phyloP scores from a whole-genome alignment of 1,284 basidiomycete species.

The Earliella scabrosa region DNA sequence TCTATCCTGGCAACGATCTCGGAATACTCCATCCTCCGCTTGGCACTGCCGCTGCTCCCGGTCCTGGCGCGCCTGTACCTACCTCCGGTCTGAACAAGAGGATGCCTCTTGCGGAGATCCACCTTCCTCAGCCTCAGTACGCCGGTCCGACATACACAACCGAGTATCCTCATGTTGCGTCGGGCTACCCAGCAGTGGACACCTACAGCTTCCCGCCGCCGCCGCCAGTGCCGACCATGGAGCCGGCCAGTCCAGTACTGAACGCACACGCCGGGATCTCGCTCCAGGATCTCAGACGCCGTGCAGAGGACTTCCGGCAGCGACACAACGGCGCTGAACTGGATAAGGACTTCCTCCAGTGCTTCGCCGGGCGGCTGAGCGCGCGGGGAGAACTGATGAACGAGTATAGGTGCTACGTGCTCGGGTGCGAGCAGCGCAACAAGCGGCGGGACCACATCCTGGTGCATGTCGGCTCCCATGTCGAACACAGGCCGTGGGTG shows the following conservation, averaged over 20 bases:
- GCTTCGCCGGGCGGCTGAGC: slow-evolving; percentile 67
- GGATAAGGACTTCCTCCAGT: slow-evolving; percentile 64
- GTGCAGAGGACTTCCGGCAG: slow-evolving; percentile 54
- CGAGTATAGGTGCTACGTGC: slow-evolving; percentile 69
- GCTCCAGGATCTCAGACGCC: slow-evolving; percentile 53
- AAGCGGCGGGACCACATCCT: slow-evolving; percentile 73
- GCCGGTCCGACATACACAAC: not conserved
- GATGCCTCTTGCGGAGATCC: slow-evolving; percentile 14
- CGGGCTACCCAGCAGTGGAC: not conserved
- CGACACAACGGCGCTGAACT: slow-evolving; percentile 58
- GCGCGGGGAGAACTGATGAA: slow-evolving; percentile 54
- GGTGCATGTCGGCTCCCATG: slow-evolving; percentile 70
- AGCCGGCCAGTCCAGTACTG: slow-evolving; percentile 24
- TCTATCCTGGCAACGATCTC: slow-evolving; percentile 2
- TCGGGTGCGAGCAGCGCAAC: slow-evolving; percentile 65
- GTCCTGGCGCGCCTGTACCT: not conserved
- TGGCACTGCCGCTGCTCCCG: not conserved
- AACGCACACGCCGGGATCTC: slow-evolving; percentile 64
- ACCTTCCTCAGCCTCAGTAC: slow-evolving; percentile 4
- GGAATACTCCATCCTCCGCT: slow-evolving; percentile 7
- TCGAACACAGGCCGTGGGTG: slow-evolving; percentile 66
- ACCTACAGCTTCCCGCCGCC: not conserved
- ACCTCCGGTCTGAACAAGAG: not conserved
- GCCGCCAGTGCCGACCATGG: not conserved
- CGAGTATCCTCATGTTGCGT: not conserved